Base-by-base conservation (phyloP, 1,284 basidiomycete genomes). In the Wallemia mellicola region DNA sequence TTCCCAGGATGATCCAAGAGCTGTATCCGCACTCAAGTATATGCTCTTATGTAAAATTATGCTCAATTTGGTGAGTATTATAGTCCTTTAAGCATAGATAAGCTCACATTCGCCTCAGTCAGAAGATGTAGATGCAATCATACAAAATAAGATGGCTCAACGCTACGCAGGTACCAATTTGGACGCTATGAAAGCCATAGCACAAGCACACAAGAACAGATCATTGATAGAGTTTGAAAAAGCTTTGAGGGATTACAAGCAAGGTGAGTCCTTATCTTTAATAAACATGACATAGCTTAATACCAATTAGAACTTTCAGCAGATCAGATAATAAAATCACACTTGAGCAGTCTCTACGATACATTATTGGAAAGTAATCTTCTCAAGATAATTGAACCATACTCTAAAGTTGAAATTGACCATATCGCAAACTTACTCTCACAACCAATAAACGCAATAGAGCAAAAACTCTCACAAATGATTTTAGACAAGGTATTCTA, bases 11-110 rank as follows among this genome's bases (percentile, higher is more conserved):
- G 73, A 76, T 61, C 64, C 69, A 3, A 62, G 72, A 64, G 79
- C 89, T 0, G 74, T 92, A n/a, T 77, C 78, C 2, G 87, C 88
- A 11, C 75, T 98, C 64, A 96, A 96, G 71, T 96, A 96, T 71
- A 94, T 96, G 89, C 75, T 96, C 15, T 72, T 96, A 57, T 96
- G 92, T 72, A 96, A 96, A 71, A 83, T 96, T 68, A 98, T 98
- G 92, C 76, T 96, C 65, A 89, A 89, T 66, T 70, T 91, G 65
- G 87, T 89, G 62, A 63, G 82, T 72, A 22, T 14, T 26, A 19
- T 17, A n/a, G n/a, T n/a, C n/a, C 27, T 28, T 28, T 2, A n/a
- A n/a, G 25, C 33, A 19, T 54, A 26, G 22, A 25, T 57, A 19
- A 66, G 26, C 14, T 56, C 25, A 15, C 19, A 3, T 11, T 27